Percentiles rank a stretch among this genome's conserved stretches.
phyloP scores from a whole-genome alignment of 441 rosid species.

The Dalechampia spathulata region DNA sequence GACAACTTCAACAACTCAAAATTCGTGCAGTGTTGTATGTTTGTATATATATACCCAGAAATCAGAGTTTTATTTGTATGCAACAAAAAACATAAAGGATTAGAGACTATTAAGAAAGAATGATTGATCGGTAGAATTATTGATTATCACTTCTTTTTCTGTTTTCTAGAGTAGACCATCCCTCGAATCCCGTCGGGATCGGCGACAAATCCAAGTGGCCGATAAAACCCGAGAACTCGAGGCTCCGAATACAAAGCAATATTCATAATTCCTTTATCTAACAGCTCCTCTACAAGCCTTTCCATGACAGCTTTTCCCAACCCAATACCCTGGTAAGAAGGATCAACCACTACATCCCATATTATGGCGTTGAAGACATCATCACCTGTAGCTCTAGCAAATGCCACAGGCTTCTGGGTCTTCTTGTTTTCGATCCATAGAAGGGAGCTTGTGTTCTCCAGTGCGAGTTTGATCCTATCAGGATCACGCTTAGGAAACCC shows the following conservation, averaged over 20 bases:
- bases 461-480: constrained; percentile 52
- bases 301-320: constrained; percentile 86
- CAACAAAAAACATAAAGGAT: not conserved
- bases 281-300: constrained; percentile 52
- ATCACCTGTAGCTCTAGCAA: constrained; percentile 83
- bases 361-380: constrained; percentile 85
- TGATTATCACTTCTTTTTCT: constrained; percentile 33
- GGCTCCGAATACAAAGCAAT: constrained; percentile 85
- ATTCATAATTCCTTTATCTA: constrained; percentile 52
- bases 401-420: constrained; percentile 67
- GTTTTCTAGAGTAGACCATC: constrained; percentile 74
- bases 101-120: not conserved
- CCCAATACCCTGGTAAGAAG: constrained; percentile 71
- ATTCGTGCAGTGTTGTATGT: too few relatives aligned
- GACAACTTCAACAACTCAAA: too few relatives aligned
- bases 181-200: constrained; percentile 93
- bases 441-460: constrained; percentile 65
- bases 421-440: constrained; percentile 59
- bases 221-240: constrained; percentile 70
- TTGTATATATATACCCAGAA: not conserved
- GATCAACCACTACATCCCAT: constrained; percentile 96
- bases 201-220: constrained; percentile 84
- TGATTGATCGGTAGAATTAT: not conserved
- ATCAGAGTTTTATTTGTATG: not conserved
- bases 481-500: constrained; percentile 89